These are phyloP conservation scores for Calendula officinalis DNA, from an alignment of 129 eudicot genomes.

Conservation along the genomic window DNA sequence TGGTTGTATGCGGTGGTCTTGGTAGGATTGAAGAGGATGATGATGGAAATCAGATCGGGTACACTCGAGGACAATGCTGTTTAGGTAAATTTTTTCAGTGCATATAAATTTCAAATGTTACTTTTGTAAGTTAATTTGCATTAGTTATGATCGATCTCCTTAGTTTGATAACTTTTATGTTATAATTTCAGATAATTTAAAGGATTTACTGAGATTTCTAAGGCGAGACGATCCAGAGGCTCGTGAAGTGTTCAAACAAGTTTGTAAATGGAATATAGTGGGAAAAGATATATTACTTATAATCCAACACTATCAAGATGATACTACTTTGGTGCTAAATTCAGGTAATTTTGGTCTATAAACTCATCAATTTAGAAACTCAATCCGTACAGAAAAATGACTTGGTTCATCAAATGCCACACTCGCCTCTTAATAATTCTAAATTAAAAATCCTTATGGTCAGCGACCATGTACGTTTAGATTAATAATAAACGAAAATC, in stretches of 20 bases:
- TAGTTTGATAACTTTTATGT: neutral
- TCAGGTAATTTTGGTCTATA: slow-evolving; percentile 44
- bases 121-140: neutral
- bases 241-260: slow-evolving; percentile 90
- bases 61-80: slow-evolving; percentile 54
- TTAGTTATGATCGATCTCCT: neutral
- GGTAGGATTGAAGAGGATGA: slow-evolving; percentile 63
- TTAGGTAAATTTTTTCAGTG: slow-evolving; percentile 36
- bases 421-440: neutral
- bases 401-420: neutral
- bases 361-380: neutral
- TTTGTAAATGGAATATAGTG: slow-evolving; percentile 90
- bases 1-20: slow-evolving; percentile 66
- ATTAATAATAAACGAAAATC: neutral
- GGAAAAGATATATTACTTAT: slow-evolving; percentile 78
- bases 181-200: slow-evolving; percentile 66
- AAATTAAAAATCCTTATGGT: neutral
- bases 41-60: slow-evolving; percentile 50
- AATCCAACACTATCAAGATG: slow-evolving; percentile 64
- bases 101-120: no score
- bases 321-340: slow-evolving; percentile 67
- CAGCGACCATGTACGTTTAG: neutral
- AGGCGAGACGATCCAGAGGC: slow-evolving; percentile 86
- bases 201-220: slow-evolving; percentile 85
- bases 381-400: neutral